These are phyloP conservation scores for Carpinus fangiana DNA, from an alignment of 306 rosid genomes.

Conservation along the genomic window DNA sequence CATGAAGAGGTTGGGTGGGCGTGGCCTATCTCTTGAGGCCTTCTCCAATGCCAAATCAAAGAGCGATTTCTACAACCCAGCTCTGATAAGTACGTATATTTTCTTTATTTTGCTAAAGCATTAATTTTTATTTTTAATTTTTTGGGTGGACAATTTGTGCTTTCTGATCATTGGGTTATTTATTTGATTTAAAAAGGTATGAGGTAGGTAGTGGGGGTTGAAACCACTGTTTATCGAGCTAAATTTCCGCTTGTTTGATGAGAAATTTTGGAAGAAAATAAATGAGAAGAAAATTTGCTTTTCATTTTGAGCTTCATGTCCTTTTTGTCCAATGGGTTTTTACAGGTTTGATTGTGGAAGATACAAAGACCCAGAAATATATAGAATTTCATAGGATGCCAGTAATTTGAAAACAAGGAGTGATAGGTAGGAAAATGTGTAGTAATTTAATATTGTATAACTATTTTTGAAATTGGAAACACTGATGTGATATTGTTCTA, in stretches of 20 bases:
- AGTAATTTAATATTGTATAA: neutral
- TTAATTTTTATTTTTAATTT: neutral
- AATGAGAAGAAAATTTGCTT: neutral
- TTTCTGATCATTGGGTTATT: neutral
- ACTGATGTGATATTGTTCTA: neutral
- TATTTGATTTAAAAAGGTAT: neutral
- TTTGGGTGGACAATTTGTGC: neutral
- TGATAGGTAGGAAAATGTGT: neutral
- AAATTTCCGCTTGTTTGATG: neutral
- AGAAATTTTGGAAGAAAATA: neutral
- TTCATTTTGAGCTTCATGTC: neutral
- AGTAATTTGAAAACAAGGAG: neutral
- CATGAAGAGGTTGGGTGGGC: conserved; percentile 51
- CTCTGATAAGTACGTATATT: conserved; percentile 62
- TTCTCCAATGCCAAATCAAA: conserved; percentile 64
- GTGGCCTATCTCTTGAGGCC: conserved; percentile 63
- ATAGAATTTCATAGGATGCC: neutral
- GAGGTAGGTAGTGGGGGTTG: neutral
- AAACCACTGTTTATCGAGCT: neutral
- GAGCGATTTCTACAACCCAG: conserved; percentile 61
- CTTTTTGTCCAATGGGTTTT: neutral
- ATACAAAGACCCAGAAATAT: neutral
- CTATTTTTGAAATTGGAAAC: neutral
- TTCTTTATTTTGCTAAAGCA: neutral
- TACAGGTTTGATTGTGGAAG: neutral